Evolutionary conservation across 1,284 basidiomycete genomes (phyloP), one percentile per base, ranked within the genome.

Genomic region (Sporisorium iseilematis-ciliati): DNA sequence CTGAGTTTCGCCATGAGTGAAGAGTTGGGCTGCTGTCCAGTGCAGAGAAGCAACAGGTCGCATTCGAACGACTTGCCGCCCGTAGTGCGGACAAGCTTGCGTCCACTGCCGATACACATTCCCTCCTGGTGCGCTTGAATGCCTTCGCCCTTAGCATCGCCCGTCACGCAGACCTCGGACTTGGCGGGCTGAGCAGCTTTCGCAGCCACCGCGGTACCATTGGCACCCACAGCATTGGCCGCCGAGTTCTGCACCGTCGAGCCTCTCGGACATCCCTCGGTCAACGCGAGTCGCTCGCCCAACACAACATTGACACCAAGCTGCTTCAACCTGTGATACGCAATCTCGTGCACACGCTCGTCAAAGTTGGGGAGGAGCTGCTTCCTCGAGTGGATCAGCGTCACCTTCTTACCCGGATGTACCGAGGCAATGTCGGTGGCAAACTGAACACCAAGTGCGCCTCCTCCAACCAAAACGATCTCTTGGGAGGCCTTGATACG

Each of bases 311-410:
- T 55, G 40, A 85, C 83, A 33, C 82, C 82, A 18, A 84, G 75
- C 59, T 79, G 69, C 57, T 72, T 40, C 33, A 85, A 74, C 12
- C 77, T 52, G 33, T 70, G 69, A 21, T 69, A 65, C 4, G 80
- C 83, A 26, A 79, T 65, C 10, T 82, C 77, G 62, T 85, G 83
- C 1, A 85, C 62, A 12, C 77, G 61, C 33, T 55, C 60, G 61
- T 85, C 83, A 63, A 85, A 85, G 74, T 80, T 82, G 55, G 83
- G 83, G 29, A 85, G 66, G 4, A 85, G 79, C 55, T 81, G 79
- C 69, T 82, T 65, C 18, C 82, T 67, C 14, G 77, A 80, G 55
- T 84, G 82, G 40, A 83, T 84, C 35, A 84, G 59, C 14, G 82
- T 84, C 7, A 84, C 74, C 35, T 77, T 61, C 63, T 84, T 84